Percentiles rank a stretch among this genome's conserved stretches.
phyloP scores from a whole-genome alignment of 176 grass and related monocot species.

The barley (Hordeum vulgare) region MorexV3_pseudomolecules_assembly NC_058524.1:133677652-133678151 shows the following conservation, averaged over 20 bases:
- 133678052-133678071: conserved; percentile 18
- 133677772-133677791: not conserved
- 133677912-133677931: not conserved
- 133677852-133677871: not conserved
- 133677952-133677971: not conserved
- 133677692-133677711: not conserved
- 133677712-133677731: not conserved
- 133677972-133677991: not conserved
- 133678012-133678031: not conserved
- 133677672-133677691: not conserved
- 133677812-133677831: conserved; percentile 25
- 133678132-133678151: no score
- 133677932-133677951: not conserved
- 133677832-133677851: conserved; percentile 10
- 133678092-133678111: not conserved
- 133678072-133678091: not conserved
- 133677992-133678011: not conserved
- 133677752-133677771: not conserved
- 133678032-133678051: conserved; percentile 7
- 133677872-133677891: conserved; percentile 5
- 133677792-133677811: conserved; percentile 21
- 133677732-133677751: not conserved
- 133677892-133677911: not conserved
- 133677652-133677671: conserved; percentile 23
- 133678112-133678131: no score